Base-by-base conservation (phyloP, 2,329 filamentous ascomycete species). In the Fusarium gaditjirri region DNA sequence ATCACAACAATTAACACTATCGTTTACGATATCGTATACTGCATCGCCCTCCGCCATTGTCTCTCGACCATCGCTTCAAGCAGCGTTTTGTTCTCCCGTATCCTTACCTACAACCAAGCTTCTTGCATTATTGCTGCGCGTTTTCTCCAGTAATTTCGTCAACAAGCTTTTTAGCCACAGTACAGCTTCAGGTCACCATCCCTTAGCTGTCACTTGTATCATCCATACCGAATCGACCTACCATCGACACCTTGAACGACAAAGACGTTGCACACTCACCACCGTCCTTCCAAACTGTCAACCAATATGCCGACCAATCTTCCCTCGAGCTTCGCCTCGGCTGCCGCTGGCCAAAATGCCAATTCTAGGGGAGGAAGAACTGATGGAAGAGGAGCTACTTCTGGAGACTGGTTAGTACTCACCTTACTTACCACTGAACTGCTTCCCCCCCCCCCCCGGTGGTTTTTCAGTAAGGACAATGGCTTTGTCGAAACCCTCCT, bases 291-390 rank as follows among this genome's bases (percentile, higher is more conserved):
- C 71, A 64, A 72, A 69, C 44, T 65, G 73, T 71, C 68, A 67
- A 66, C 75, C 75, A 82, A 71, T 67, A 87, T 94, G 92, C 89
- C 92, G 85, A 90, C 91, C 81, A 91, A 92, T 85, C 88, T 94
- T 82, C 91, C 92, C 78, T 94, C 93, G 77, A 94, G 92, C 87
- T 95, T 95, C 84, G 93, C 93, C 81, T 94, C 93, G 80, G 93
- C 93, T 78, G 93, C 93, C 76, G 92, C 93, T 81, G 92, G 92
- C 82, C 92, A 93, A 82, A 91, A 87, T 77, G 84, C 86, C 80
- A 90, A 81, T 83, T 81, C 85, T 77, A 87, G 86, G 84, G 83
- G 82, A 83, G 89, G 86, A 80, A 89, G 87, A 83, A 85, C 81
- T 78, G 89, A 89, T 75, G 84, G 85, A 69, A 86, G 89, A 73